Conservation (phyloP, 345 rosid species). For the Hibiscus trionum region DNA sequence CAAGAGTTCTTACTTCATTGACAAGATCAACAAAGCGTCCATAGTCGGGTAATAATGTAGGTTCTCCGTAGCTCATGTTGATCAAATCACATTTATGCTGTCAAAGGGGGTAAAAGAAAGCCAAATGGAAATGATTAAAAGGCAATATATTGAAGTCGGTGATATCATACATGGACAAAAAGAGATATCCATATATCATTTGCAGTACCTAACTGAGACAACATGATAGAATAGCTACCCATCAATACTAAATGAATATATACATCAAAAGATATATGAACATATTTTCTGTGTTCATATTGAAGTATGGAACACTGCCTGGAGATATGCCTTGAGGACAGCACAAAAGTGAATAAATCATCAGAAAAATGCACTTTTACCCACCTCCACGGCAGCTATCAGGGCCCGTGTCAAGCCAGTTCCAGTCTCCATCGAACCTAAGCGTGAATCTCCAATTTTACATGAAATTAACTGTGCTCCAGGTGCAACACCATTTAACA, state of each 20-base stretch:
- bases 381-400: conserved; percentile 88
- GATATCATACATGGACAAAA: background rate
- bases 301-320: background rate
- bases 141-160: background rate
- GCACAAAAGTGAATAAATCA: background rate
- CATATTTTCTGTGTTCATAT: background rate
- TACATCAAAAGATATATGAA: background rate
- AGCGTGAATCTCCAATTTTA: conserved; percentile 92
- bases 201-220: background rate
- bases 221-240: background rate
- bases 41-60: conserved; percentile 80
- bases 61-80: conserved; percentile 97
- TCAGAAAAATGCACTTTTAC: conserved; percentile 9
- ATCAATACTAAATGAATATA: background rate
- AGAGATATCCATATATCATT: background rate
- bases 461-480: conserved; percentile 97
- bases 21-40: conserved; percentile 97
- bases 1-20: conserved; percentile 52
- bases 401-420: conserved; percentile 87
- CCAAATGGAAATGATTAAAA: background rate
- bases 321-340: background rate
- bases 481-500: conserved; percentile 93
- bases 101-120: background rate
- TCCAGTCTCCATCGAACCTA: conserved; percentile 98
- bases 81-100: conserved; percentile 98